Evolutionary conservation across 352 stramenopile species (phyloP), one percentile per base, ranked within the genome.

Genomic region (Pseudoperonospora humuli): DNA sequence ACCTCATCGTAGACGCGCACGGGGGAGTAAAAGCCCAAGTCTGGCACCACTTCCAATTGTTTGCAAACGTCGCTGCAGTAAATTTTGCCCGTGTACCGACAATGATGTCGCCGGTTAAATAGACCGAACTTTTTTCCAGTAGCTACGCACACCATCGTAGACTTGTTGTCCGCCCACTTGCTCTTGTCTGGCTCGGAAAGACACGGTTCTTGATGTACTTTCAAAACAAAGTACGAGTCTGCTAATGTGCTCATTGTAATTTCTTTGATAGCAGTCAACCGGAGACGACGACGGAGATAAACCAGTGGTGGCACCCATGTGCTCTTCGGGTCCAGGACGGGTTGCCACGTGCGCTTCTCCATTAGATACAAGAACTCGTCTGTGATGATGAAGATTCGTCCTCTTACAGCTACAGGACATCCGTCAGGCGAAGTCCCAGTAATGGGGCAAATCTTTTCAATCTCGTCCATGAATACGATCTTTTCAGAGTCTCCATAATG

Each of bases 51-150:
- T 40, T 84, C 74, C 13, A 92, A 45, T 25, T 86, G 70, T 34
- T 80, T 86, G 54, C 71, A 88, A 19, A 89, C 67, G 25, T 94
- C 82, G 35, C 76, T 82, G 53, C 75, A 83, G 56, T 92, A 95
- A 19, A 94, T 84, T 43, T 86, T 89, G 10, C 84, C 84, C 21
- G 74, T 86, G 50, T 87, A 86, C 0, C 84, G 74, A 31, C 84
- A 95, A 43, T 95, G 84, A 46, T 95, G 84, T 9, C 84, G 76
- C 3, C 83, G 76, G 39, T 85, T 86, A 24, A 95, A 95, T 10
- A 95, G 49, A 2, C 75, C 75, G 57, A 95, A 95, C 44, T 93
- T 93, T 45, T 82, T 85, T 17, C 82, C 75, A 18, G 83, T 94
- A 7, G 66, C 64, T 70, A 91, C 90, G 46, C 84, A 95, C 21